Base-by-base conservation (phyloP, 2,329 filamentous ascomycete species). In the Colletotrichum spinosum region DNA sequence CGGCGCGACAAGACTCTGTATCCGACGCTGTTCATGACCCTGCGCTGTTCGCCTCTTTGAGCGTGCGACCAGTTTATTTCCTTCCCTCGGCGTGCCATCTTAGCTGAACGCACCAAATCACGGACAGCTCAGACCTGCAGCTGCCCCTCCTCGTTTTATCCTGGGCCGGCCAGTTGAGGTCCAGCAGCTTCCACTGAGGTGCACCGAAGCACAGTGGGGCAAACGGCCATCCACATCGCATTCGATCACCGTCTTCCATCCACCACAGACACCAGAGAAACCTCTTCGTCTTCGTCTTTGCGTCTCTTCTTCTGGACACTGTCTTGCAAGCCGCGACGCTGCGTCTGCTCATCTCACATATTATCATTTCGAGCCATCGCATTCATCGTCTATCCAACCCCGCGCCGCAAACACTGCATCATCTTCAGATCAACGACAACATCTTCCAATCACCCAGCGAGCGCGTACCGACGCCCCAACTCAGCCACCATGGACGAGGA, bases 401-500 rank as follows among this genome's bases (percentile, higher is more conserved):
- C 25, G 25, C 25, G 25, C 25, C 25, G 25, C 25, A 25, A 4
- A 25, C 25, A 25, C 25, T 25, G 25, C 5, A 46, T 10, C 15
- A 25, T 35, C 42, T 45, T n/a, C 13, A 45, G 8, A n/a, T 46
- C 8, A n/a, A 46, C 12, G 9, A n/a, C 8, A 12, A n/a, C 44
- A 17, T 50, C n/a, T 9, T 10, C n/a, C 15, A 2, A 17, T 46
- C 17, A 46, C 9, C 17, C 13, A n/a, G 9, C 44, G 10, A n/a
- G 9, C n/a, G 15, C 11, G 17, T 8, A 9, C 13, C 25, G n/a
- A 34, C 35, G 38, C 42, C 15, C 2, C n/a, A 49, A 46, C 38
- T 39, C 60, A 13, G 8, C 50, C 70, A 76, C 71, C 68, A 92
- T 92, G 89, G 91, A 92, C 71, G 89, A 90, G 70, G 87, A 90